Percentiles rank a stretch among this genome's conserved stretches.
Conservation (phyloP, 495 filamentous ascomycete genomes). For the Tuber indicum region DNA sequence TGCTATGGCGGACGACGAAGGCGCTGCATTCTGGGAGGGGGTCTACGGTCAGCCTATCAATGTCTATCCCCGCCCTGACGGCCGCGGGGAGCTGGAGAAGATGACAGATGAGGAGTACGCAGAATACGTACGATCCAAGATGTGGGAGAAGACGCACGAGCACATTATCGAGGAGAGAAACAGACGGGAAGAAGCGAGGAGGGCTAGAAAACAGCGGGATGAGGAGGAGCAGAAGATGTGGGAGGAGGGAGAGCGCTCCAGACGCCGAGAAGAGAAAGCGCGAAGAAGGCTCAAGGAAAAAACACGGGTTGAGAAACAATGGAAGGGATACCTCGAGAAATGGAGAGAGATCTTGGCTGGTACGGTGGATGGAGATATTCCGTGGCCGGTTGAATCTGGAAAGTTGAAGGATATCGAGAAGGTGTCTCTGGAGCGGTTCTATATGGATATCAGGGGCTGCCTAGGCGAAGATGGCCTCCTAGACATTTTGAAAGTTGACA, state of each 20-base stretch:
- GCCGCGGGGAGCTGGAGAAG: constrained; percentile 60
- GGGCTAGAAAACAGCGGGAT: constrained; percentile 45
- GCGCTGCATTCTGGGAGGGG: constrained; percentile 85
- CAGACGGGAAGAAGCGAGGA: constrained; percentile 49
- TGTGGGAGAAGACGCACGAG: constrained; percentile 84
- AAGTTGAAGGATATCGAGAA: constrained; percentile 54
- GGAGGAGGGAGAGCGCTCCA: constrained; percentile 43
- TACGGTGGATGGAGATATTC: constrained; percentile 48
- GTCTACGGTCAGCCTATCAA: constrained; percentile 93
- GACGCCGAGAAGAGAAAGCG: constrained; percentile 47
- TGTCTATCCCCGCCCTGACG: constrained; percentile 50
- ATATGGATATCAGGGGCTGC: constrained; percentile 48
- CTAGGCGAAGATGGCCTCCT: constrained; percentile 45
- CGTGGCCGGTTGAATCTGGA: constrained; percentile 73
- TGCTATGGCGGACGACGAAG: constrained; percentile 97
- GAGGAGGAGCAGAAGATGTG: constrained; percentile 45
- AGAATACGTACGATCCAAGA: constrained; percentile 68
- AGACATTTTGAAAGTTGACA: constrained; percentile 68
- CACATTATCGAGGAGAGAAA: constrained; percentile 61
- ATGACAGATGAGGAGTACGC: constrained; percentile 93
- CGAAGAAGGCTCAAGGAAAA: constrained; percentile 48
- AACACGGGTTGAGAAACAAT: constrained; percentile 51
- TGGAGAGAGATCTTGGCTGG: constrained; percentile 56
- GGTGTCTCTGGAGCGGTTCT: constrained; percentile 59
- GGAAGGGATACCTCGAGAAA: constrained; percentile 57